Percentiles rank a stretch among this genome's conserved stretches.
phyloP scores from a whole-genome alignment of 495 filamentous ascomycete genomes.

The Lasiosphaeria miniovina region DNA sequence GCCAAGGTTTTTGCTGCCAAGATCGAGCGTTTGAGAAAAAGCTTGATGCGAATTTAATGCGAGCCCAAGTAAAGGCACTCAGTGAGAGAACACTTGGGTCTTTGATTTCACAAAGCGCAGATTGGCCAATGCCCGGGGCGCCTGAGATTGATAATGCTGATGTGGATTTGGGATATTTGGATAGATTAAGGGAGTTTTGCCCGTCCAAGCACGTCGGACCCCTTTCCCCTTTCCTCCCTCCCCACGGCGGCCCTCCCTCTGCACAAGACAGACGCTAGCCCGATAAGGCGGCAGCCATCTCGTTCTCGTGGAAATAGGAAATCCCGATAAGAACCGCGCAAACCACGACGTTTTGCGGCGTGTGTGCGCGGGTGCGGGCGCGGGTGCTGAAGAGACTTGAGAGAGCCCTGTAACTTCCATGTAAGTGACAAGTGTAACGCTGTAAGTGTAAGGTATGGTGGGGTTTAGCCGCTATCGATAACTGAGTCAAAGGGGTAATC shows the following conservation, averaged over 20 bases:
- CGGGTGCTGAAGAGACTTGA: not conserved
- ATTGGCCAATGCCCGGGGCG: not conserved
- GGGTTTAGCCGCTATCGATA: slow-evolving; percentile 21
- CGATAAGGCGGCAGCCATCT: slow-evolving; percentile 5
- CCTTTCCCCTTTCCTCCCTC: too few relatives aligned
- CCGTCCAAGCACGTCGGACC: slow-evolving; percentile 14
- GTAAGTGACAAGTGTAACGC: too few relatives aligned
- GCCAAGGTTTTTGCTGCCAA: too few relatives aligned
- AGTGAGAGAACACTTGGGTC: too few relatives aligned
- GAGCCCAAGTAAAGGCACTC: too few relatives aligned
- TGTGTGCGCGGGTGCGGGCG: too few relatives aligned
- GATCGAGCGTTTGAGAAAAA: too few relatives aligned
- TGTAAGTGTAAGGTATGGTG: not conserved
- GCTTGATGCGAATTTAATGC: too few relatives aligned
- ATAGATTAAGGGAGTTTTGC: slow-evolving; percentile 22
- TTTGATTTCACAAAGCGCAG: not conserved
- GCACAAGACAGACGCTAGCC: slow-evolving; percentile 1
- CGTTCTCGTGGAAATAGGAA: not conserved
- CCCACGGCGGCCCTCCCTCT: too few relatives aligned
- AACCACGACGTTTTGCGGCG: not conserved
- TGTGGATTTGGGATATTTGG: slow-evolving; percentile 11
- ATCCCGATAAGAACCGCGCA: slow-evolving; percentile 15
- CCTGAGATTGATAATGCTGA: not conserved
- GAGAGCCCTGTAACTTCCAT: not conserved
- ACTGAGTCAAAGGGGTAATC: not conserved